phyloP scores from a whole-genome alignment of 108 stramenopile species.

The Skeletonema potamos region DNA sequence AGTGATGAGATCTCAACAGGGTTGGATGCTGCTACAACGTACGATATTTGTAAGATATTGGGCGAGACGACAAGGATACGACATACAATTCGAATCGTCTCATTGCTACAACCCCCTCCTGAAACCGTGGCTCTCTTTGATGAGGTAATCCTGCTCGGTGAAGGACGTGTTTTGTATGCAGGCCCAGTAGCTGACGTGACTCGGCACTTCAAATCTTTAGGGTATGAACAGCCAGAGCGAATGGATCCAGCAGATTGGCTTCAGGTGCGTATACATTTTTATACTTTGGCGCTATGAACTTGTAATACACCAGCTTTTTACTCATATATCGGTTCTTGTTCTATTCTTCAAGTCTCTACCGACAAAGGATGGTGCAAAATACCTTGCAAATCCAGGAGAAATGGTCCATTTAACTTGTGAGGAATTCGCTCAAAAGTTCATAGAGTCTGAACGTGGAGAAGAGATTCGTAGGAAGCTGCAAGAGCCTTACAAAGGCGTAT shows the following conservation, averaged over 20 bases:
- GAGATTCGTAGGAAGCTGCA: slow-evolving; percentile 35
- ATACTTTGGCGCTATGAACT: not conserved
- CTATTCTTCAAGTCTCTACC: slow-evolving; percentile 31
- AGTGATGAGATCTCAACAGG: slow-evolving; percentile 79
- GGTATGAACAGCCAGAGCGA: slow-evolving; percentile 65
- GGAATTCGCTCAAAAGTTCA: slow-evolving; percentile 59
- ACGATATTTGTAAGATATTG: slow-evolving; percentile 74
- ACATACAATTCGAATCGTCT: slow-evolving; percentile 50
- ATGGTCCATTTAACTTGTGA: slow-evolving; percentile 53
- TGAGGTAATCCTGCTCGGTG: slow-evolving; percentile 79
- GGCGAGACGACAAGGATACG: slow-evolving; percentile 32
- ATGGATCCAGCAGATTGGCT: slow-evolving; percentile 85
- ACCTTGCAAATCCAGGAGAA: slow-evolving; percentile 15
- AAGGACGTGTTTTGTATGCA: slow-evolving; percentile 82
- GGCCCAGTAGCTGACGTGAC: slow-evolving; percentile 73
- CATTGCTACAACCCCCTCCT: slow-evolving; percentile 88
- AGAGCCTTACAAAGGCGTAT: slow-evolving; percentile 9
- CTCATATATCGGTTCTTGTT: not conserved
- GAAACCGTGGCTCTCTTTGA: slow-evolving; percentile 94
- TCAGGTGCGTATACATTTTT: slow-evolving; percentile 23
- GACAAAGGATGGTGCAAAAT: slow-evolving; percentile 53
- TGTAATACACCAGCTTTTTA: not conserved
- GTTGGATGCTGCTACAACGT: slow-evolving; percentile 82
- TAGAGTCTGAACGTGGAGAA: slow-evolving; percentile 41
- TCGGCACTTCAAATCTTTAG: slow-evolving; percentile 59